Percentiles rank a stretch among this genome's conserved stretches.
phyloP scores from a whole-genome alignment of 139 green algal genomes.

The Chlorokybus atmophyticus region DNA sequence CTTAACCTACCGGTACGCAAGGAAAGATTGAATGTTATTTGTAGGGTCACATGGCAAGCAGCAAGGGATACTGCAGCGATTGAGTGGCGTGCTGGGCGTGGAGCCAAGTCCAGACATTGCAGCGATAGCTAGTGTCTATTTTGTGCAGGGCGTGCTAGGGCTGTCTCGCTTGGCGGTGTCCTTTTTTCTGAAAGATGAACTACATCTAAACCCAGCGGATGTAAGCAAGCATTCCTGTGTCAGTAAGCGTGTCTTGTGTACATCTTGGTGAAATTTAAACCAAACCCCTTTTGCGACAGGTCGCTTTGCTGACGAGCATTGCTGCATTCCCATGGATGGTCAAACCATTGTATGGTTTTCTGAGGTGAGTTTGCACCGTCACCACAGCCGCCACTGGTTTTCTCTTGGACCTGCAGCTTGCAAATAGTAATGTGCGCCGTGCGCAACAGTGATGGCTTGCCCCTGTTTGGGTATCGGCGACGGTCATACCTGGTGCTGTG shows the following conservation, averaged over 20 bases:
- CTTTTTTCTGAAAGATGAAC: conserved; percentile 86
- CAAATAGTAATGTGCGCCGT: too few species aligned
- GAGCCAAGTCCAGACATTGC: conserved; percentile 12
- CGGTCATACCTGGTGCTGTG: conserved; percentile 72
- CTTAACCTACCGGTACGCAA: too few species aligned
- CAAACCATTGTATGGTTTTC: conserved; percentile 90
- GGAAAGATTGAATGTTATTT: too few species aligned
- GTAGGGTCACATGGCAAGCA: too few species aligned
- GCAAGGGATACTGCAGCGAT: too few species aligned
- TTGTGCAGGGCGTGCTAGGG: conserved; percentile 82
- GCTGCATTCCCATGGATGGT: conserved; percentile 61
- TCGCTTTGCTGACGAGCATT: conserved; percentile 43
- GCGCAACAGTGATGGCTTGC: conserved; percentile 56
- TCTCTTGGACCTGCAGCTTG: too few species aligned
- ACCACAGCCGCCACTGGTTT: too few species aligned
- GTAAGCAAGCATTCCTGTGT: conserved; percentile 24
- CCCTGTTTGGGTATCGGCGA: conserved; percentile 79
- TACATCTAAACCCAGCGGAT: conserved; percentile 67
- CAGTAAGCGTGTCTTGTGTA: background rate
- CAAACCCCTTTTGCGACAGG: conserved; percentile 6
- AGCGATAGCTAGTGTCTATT: conserved; percentile 63
- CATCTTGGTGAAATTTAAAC: background rate
- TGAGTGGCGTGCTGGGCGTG: conserved; percentile 13
- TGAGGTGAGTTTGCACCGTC: conserved; percentile 33
- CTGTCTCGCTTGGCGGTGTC: conserved; percentile 70